A percentile compares a stretch with the other conserved stretches of the same genome.
Evolutionary conservation across 2,329 filamentous ascomycete genomes (phyloP).

Genomic region (Cladophialophora immunda): DNA sequence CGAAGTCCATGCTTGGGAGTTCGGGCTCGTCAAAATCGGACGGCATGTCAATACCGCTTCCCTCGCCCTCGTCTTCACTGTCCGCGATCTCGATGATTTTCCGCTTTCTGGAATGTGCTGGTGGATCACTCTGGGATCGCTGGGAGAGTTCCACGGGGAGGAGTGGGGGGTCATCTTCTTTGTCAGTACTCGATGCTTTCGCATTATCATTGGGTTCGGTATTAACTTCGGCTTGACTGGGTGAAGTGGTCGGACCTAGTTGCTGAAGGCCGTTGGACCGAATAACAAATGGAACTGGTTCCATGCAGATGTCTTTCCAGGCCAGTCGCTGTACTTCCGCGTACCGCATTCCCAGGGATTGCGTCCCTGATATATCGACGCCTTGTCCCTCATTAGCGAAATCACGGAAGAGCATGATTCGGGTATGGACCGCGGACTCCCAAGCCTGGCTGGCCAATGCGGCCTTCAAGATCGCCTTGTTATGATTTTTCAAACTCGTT

Average conservation of each 20-base stretch:
- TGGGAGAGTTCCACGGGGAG: constrained; percentile 32
- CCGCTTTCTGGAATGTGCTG: constrained; percentile 46
- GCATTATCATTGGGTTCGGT: constrained; percentile 22
- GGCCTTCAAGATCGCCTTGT: constrained; percentile 75
- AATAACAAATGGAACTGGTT: constrained; percentile 53
- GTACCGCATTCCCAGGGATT: constrained; percentile 60
- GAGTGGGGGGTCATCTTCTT: constrained; percentile 26
- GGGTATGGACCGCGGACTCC: constrained; percentile 78
- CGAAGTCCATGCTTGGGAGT: constrained; percentile 19
- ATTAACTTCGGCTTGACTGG: constrained; percentile 19
- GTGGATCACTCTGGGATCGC: constrained; percentile 30
- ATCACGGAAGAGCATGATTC: constrained; percentile 82
- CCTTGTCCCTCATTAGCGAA: constrained; percentile 63
- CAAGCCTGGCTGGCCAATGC: constrained; percentile 79
- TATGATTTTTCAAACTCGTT: constrained; percentile 75
- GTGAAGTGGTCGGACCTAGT: constrained; percentile 9
- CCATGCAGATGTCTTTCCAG: constrained; percentile 55
- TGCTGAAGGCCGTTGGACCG: constrained; percentile 41
- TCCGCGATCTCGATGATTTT: constrained; percentile 55
- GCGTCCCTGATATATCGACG: constrained; percentile 45
- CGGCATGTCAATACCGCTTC: constrained; percentile 39
- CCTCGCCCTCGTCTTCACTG: constrained; percentile 53
- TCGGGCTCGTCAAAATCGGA: constrained; percentile 31
- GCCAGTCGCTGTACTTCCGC: constrained; percentile 72
- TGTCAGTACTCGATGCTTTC: constrained; percentile 18